phyloP scores from a whole-genome alignment of 805 yeast species.

The Yamadazyma sp. region DNA sequence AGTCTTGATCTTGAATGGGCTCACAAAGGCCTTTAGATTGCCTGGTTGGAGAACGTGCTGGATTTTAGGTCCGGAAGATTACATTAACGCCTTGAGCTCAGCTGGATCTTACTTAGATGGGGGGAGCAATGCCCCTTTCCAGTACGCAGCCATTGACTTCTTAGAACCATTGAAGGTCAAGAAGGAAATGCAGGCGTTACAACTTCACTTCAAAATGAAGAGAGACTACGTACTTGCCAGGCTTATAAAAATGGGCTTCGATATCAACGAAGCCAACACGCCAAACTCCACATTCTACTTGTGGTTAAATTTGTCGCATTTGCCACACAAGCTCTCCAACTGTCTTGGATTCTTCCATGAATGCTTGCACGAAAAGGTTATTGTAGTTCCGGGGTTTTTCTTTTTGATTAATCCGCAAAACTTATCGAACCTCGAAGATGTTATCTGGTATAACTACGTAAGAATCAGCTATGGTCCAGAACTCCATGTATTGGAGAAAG shows the following conservation, averaged over 20 bases:
- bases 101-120: constrained; percentile 64
- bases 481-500: constrained; percentile 46
- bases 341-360: constrained; percentile 65
- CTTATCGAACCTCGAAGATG: constrained; percentile 48
- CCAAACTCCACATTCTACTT: constrained; percentile 62
- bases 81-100: constrained; percentile 52
- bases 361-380: constrained; percentile 57
- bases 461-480: constrained; percentile 64
- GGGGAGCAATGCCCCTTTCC: constrained; percentile 62
- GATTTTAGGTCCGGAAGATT: constrained; percentile 63
- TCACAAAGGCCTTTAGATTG: constrained; percentile 59
- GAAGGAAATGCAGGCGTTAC: constrained; percentile 57
- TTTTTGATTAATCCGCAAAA: constrained; percentile 58
- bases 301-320: constrained; percentile 56
- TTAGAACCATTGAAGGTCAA: constrained; percentile 51
- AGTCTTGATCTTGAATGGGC: constrained; percentile 57
- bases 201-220: constrained; percentile 54
- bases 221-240: constrained; percentile 54
- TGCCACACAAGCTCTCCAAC: constrained; percentile 56
- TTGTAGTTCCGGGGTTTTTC: constrained; percentile 63
- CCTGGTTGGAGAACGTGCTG: constrained; percentile 69
- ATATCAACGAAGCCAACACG: constrained; percentile 39
- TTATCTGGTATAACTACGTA: constrained; percentile 59
- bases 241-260: constrained; percentile 53
- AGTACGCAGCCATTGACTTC: constrained; percentile 56